Base-by-base conservation (phyloP, 2,329 filamentous ascomycete genomes). In the Xylaria sp. region DNA sequence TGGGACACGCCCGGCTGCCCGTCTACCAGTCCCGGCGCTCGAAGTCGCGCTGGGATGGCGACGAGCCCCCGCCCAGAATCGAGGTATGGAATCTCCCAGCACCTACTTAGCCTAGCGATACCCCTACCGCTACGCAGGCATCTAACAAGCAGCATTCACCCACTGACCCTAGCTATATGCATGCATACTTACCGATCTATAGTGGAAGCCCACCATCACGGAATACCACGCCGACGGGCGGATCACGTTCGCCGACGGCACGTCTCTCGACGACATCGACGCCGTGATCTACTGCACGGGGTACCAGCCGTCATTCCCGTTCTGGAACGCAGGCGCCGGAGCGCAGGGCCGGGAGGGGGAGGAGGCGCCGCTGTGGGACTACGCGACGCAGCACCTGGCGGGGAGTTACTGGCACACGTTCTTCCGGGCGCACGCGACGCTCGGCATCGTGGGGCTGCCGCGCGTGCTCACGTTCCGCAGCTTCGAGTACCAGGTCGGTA, bases 401-500 rank as follows among this genome's bases (percentile, higher is more conserved):
- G 72, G 74, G 0, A 74, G 59, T 2, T 85, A 82, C 59, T 74
- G 73, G 67, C 81, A 84, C 61, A 82, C 79, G 0, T 84, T 84
- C 64, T 73, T 81, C 45, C 74, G 71, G 1, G 73, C 76, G 19
- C 76, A 76, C 39, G 66, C 73, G 0, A 79, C 76, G 0, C 66
- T 86, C 0, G 82, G 72, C 0, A 68, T 83, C 9, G 73, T 84
- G 0, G 82, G 82, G 0, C 63, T 83, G 5, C 80, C 80, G 1
- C 74, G 79, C 0, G 76, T 76, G 0, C 64, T 81, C 11, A 82
- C 79, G 0, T 83, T 83, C 52, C 67, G 80, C 6, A 78, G 76
- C 34, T 83, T 83, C 56, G 81, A 83, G 63, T 83, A 83, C 56
- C 81, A 83, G 63, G 80, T 78, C 1, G n/a, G n/a, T n/a, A n/a